phyloP scores from a whole-genome alignment of 2,329 filamentous ascomycete species.

The Daldinia eschscholtzii region DNA sequence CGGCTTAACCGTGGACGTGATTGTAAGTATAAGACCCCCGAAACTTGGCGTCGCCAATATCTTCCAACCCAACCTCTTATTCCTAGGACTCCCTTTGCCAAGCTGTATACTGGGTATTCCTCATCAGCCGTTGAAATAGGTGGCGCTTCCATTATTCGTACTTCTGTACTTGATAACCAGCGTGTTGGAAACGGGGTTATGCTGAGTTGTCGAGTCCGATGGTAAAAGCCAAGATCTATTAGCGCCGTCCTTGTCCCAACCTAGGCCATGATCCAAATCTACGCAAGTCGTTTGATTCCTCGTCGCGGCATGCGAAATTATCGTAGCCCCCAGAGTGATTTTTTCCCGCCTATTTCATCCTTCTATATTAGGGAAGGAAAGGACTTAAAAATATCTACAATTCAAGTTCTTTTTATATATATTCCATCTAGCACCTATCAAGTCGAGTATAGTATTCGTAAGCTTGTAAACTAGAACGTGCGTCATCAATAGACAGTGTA shows the following conservation, averaged over 20 bases:
- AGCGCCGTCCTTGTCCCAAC: not conserved
- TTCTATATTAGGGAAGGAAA: not conserved
- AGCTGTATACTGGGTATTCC: not conserved
- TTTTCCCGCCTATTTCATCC: not conserved
- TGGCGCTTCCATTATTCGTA: not conserved
- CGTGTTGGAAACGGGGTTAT: not conserved
- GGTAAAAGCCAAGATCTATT: not conserved
- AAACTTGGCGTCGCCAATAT: not conserved
- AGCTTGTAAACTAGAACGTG: not conserved
- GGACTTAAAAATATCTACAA: not conserved
- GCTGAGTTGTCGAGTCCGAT: not conserved
- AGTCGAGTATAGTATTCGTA: conserved; percentile 1
- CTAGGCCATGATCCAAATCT: too few species aligned
- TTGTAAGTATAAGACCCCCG: not conserved
- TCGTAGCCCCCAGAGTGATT: not conserved
- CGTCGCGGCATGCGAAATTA: not conserved
- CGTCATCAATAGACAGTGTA: conserved; percentile 2
- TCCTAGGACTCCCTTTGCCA: not conserved
- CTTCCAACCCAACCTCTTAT: not conserved
- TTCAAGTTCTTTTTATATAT: not conserved
- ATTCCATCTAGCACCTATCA: not conserved
- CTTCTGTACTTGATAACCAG: not conserved
- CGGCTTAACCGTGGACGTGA: not conserved
- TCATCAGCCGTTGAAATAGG: not conserved
- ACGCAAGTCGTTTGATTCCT: not conserved